Evolutionary conservation across 306 rosid genomes (phyloP).

Genomic region (Pyrus betulifolia): DNA sequence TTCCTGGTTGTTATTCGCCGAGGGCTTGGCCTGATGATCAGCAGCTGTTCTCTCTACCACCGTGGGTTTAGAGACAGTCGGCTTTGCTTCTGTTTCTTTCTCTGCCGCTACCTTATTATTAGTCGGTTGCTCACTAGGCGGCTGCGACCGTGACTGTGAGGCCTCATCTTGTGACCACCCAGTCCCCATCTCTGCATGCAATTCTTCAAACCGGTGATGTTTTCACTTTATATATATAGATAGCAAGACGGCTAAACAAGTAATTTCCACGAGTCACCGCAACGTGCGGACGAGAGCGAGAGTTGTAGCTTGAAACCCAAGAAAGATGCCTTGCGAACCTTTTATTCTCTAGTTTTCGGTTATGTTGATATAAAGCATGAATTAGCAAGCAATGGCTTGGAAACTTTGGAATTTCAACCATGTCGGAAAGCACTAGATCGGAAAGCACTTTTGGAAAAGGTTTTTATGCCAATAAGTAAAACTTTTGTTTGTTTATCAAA

Average conservation of each 20-base stretch:
- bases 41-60: background rate
- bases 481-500: background rate
- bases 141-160: background rate
- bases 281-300: background rate
- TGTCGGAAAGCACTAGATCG: background rate
- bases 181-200: conserved; percentile 18
- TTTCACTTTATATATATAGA: background rate
- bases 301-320: background rate
- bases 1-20: background rate
- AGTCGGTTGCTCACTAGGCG: background rate
- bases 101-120: background rate
- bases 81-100: background rate
- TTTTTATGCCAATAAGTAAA: background rate
- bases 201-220: background rate
- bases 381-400: background rate
- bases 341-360: background rate
- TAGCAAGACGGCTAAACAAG: background rate
- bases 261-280: background rate
- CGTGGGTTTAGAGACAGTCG: background rate
- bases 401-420: background rate
- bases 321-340: background rate
- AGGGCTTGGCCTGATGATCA: background rate
- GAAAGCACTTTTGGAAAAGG: background rate
- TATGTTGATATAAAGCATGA: background rate
- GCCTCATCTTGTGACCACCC: conserved; percentile 19